A percentile compares a stretch with the other conserved stretches of the same genome.
Conservation (phyloP, 352 stramenopile species). For the Phytophthora constricta region DNA sequence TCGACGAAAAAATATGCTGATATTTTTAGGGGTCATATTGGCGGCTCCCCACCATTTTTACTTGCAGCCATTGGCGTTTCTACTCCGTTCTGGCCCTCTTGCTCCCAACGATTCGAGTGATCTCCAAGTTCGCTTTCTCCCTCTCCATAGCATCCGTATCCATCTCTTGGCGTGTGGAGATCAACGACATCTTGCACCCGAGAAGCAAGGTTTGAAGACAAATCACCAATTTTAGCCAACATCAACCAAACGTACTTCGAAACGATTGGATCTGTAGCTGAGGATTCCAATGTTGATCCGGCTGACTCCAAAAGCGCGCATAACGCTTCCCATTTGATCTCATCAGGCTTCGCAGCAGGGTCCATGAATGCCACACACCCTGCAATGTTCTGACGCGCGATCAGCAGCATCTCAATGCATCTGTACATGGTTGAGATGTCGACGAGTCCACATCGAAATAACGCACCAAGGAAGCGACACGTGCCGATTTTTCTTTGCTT, state of each 20-base stretch:
- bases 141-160: constrained; percentile 8
- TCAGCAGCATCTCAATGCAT: constrained; percentile 9
- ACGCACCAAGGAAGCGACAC: constrained; percentile 3
- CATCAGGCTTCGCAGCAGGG: neutral
- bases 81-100: neutral
- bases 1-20: no score
- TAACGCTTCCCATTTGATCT: neutral
- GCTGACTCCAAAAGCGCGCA: constrained; percentile 1
- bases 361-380: constrained; percentile 2
- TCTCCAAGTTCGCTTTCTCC: constrained; percentile 5
- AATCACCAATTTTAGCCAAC: neutral
- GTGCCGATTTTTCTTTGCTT: neutral
- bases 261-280: constrained; percentile 4
- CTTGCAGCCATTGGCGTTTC: no score
- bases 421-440: constrained; percentile 4
- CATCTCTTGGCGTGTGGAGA: constrained; percentile 10
- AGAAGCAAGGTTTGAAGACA: neutral
- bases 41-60: no score
- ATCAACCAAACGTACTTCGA: constrained; percentile 12
- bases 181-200: constrained; percentile 6
- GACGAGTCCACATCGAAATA: constrained; percentile 5
- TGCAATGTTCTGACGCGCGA: constrained; percentile 7
- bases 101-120: neutral
- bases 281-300: constrained; percentile 1
- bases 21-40: neutral